Conservation (phyloP, 805 yeast species). For the Pichia insulana region DNA sequence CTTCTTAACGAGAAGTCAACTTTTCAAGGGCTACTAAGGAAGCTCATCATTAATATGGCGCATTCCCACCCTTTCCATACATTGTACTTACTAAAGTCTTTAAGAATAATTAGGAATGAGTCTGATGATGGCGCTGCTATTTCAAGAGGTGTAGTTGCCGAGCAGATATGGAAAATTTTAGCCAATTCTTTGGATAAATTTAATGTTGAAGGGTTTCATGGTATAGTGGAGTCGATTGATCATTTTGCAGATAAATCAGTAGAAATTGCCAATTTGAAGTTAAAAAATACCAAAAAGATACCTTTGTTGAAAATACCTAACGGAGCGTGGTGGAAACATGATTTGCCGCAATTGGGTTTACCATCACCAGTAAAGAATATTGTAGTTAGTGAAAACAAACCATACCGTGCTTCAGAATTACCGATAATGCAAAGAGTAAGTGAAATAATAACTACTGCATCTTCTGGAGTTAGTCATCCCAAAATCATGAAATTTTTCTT, state of each 20-base stretch:
- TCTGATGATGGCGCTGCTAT: slow-evolving; percentile 31
- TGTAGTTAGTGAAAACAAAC: slow-evolving; percentile 33
- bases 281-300: slow-evolving; percentile 26
- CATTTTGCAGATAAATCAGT: slow-evolving; percentile 43
- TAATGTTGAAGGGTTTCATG: slow-evolving; percentile 8
- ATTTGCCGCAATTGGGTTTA: slow-evolving; percentile 35
- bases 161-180: slow-evolving; percentile 36
- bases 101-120: slow-evolving; percentile 31
- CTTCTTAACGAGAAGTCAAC: slow-evolving; percentile 37
- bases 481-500: slow-evolving; percentile 55
- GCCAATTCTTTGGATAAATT: slow-evolving; percentile 4
- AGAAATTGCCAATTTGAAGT: slow-evolving; percentile 40
- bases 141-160: slow-evolving; percentile 46
- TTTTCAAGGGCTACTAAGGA: slow-evolving; percentile 49
- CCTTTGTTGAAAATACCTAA: slow-evolving; percentile 29
- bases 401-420: slow-evolving; percentile 28
- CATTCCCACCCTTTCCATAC: slow-evolving; percentile 64
- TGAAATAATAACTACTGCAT: slow-evolving; percentile 47
- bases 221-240: slow-evolving; percentile 37
- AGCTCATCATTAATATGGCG: slow-evolving; percentile 30
- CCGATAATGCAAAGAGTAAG: slow-evolving; percentile 36
- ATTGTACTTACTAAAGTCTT: slow-evolving; percentile 51
- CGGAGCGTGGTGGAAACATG: slow-evolving; percentile 51
- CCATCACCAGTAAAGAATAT: slow-evolving; percentile 63
- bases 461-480: slow-evolving; percentile 82